Base-by-base conservation (phyloP, 1,139 yeast species). In the Debaryomyces robertsiae region DNA sequence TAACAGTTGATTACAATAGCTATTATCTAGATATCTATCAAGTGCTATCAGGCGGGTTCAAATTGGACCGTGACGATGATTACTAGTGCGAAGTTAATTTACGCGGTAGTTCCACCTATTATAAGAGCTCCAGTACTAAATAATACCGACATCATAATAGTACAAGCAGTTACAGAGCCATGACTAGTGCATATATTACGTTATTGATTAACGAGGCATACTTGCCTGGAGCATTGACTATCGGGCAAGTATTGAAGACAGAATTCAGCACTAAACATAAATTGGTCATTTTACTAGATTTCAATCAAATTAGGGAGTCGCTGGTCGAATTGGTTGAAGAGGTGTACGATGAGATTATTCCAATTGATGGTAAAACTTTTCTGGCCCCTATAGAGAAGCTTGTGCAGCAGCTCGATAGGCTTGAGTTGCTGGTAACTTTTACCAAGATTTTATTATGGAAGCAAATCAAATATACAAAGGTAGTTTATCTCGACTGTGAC, bases 401-500 rank as follows among this genome's bases (percentile, higher is more conserved):
- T 10, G 41, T 44, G 3, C 47, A 47, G 9, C 47, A 51, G 36
- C 52, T 64, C 39, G 62, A 63, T 15, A 48, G 69, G 27, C 41
- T 52, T 3, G 68, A 64, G 43, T 58, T 64, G 47, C 47, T 63
- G 6, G 51, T 57, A 16, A 61, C 68, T 17, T 63, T 50, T 43
- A 42, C 62, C 40, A 64, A 64, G 47, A 45, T 64, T 17, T 47
- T 60, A 43, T 47, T 64, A 30, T 64, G 68, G 68, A 50, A 57
- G 38, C 57, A 54, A 45, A 46, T 50, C 30, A 44, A 58, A 31
- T 63, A 52, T 42, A 59, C 52, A 22, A 49, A 49, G 27, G 46
- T 64, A 33, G 51, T 63, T n/a, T 64, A 59, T 43, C 55, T 64
- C 27, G 69, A 64, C 39, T 52, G 59, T 29, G 69, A 64, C 45